Evolutionary conservation across 148 eudicot species (phyloP).

Genomic region (Linanthus parryae): DNA sequence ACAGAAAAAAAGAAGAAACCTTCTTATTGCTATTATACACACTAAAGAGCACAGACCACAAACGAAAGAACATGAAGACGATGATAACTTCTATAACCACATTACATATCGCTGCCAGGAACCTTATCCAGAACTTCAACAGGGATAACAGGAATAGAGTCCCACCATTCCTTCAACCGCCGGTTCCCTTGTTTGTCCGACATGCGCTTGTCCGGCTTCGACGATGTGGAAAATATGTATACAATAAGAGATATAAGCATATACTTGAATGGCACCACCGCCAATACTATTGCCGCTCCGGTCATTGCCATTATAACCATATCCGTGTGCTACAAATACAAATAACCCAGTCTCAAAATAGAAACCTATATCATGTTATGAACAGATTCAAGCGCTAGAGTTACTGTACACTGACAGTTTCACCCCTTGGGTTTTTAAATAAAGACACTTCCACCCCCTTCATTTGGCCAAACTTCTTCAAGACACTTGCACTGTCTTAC

Average conservation of each 20-base stretch:
- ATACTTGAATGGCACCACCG: constrained; percentile 59
- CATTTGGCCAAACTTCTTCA: no score
- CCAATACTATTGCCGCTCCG: constrained; percentile 41
- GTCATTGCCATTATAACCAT: constrained; percentile 41
- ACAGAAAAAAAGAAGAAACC: no score
- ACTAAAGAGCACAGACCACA: background rate
- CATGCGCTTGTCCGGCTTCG: constrained; percentile 27
- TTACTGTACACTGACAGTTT: no score
- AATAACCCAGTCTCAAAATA: no score
- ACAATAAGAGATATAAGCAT: constrained; percentile 39
- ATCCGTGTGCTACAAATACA: constrained; percentile 56
- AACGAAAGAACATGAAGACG: background rate
- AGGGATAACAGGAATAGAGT: constrained; percentile 75
- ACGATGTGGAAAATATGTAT: constrained; percentile 33
- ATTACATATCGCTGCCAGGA: constrained; percentile 13
- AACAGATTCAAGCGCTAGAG: no score
- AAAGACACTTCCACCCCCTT: no score
- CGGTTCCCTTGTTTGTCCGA: constrained; percentile 45
- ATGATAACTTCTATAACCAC: no score
- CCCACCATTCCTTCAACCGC: constrained; percentile 87
- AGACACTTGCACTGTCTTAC: no score
- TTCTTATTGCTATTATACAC: background rate
- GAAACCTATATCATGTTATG: no score
- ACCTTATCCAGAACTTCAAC: constrained; percentile 44
- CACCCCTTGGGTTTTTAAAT: no score